Evolutionary conservation across 371 early-diverging fungal genomes (phyloP).

Genomic region (Umbelopsis sp.): DNA sequence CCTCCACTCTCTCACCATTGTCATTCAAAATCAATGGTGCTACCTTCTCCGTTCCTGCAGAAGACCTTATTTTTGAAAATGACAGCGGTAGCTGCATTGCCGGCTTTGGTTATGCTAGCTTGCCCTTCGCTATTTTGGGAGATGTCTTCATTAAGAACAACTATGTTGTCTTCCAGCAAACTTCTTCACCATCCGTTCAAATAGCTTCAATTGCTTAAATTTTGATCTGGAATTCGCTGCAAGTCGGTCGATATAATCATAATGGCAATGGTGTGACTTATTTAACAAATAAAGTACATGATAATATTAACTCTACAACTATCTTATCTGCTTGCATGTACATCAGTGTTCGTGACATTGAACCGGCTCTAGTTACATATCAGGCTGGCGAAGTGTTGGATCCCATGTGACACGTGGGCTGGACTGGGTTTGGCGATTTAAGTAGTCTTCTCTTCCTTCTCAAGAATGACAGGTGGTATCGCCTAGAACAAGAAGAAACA

Average conservation of each 20-base stretch:
- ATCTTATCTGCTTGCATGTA: neutral
- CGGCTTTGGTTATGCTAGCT: slow-evolving; percentile 33
- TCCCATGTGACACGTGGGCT: neutral
- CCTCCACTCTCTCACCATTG: slow-evolving; percentile 27
- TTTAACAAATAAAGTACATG: slow-evolving; percentile 1
- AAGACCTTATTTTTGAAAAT: slow-evolving; percentile 28
- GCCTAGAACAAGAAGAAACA: neutral
- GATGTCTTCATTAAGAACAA: slow-evolving; percentile 55
- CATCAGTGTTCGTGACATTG: too few relatives aligned
- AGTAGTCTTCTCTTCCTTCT: neutral
- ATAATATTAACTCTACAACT: neutral
- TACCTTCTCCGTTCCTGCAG: slow-evolving; percentile 28
- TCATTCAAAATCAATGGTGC: slow-evolving; percentile 27
- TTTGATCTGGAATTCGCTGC: neutral
- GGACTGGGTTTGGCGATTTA: neutral
- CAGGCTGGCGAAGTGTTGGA: neutral
- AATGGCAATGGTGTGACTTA: neutral
- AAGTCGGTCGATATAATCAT: neutral
- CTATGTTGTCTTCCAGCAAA: slow-evolving; percentile 37
- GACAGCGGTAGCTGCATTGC: slow-evolving; percentile 26
- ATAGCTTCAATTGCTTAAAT: slow-evolving; percentile 25
- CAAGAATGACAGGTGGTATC: neutral
- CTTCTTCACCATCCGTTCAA: slow-evolving; percentile 27
- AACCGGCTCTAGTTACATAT: neutral
- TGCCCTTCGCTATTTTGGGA: slow-evolving; percentile 37